These are phyloP conservation scores for Tolypocladium inflatum DNA, from an alignment of 2,329 filamentous ascomycete genomes.

Conservation along the genomic window DNA sequence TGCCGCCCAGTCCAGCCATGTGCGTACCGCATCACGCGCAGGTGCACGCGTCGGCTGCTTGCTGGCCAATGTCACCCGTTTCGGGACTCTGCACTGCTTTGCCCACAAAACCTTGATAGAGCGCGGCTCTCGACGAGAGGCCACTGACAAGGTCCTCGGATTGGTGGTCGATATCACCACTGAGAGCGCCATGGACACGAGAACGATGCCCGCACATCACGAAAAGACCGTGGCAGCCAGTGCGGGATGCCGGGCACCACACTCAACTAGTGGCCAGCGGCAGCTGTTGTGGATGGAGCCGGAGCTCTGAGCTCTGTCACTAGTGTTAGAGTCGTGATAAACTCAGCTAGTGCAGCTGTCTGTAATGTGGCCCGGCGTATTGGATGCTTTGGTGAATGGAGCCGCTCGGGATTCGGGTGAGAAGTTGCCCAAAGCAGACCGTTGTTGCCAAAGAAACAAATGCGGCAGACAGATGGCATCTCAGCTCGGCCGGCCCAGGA, in stretches of 20 bases:
- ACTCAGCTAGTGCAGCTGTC: not conserved
- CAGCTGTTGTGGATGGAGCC: not conserved
- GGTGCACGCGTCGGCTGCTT: not conserved
- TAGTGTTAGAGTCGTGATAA: not conserved
- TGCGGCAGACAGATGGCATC: not conserved
- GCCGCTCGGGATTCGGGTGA: not conserved
- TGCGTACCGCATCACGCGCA: not conserved
- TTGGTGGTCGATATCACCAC: not conserved
- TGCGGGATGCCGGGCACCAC: not conserved
- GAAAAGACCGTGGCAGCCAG: not conserved
- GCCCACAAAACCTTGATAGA: not conserved
- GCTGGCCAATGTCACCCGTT: not conserved
- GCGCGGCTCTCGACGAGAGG: not conserved
- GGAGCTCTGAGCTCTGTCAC: not conserved
- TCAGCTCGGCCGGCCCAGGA: not conserved
- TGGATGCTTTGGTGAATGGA: not conserved
- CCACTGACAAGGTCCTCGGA: not conserved
- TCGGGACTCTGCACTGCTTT: not conserved
- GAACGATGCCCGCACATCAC: not conserved
- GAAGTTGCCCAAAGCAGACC: not conserved
- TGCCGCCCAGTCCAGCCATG: no score
- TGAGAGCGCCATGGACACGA: not conserved
- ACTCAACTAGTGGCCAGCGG: not conserved
- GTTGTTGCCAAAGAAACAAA: not conserved
- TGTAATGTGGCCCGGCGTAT: not conserved